Evolutionary conservation across 305 asterid genomes (phyloP), one percentile per base, ranked within the genome.

Genomic region (Striga hermonthica): DNA sequence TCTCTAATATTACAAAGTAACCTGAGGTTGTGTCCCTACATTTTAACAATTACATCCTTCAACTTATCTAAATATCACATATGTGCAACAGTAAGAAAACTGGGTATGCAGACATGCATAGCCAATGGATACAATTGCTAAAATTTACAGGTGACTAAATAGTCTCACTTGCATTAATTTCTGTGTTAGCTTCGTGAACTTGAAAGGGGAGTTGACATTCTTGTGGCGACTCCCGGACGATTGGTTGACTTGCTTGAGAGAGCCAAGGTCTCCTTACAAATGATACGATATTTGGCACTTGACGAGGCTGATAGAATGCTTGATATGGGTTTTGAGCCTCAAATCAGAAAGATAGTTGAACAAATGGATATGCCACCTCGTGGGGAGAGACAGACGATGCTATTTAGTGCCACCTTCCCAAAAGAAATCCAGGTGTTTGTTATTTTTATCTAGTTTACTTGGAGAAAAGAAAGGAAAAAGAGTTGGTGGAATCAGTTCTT

Each of bases 291-390:
- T 71, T 76, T 87, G 73, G 95, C 95, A 70, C 90, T 85, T 66
- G 95, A 88, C 62, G 96, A 88, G 81, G 96, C 96, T 37, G 96
- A 88, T 75, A 76, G 96, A 70, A 88, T 88, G 96, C 77, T 86
- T 68, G 96, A 88, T 76, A 86, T 88, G 96, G 96, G 96, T 43
- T 88, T 88, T 72, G 96, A 88, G 82, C 94, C 94, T 57, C 96
- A 88, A 74, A 88, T 88, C 73, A 84, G 96, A 77, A 86, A 76
- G 82, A 86, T 88, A 60, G 95, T 87, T 60, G 85, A 87, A 69
- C 88, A 87, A 75, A 87, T 85, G 92, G 95, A 87, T 68, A 87
- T 87, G 95, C 90, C 95, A 74, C 86, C 76, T 60, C 79, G 76
- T 58, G 93, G 95, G 64, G 83, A 78, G 79, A 87, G 95, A 68